phyloP scores from a whole-genome alignment of 2,329 filamentous ascomycete species.

The Trichophyton simii region DNA sequence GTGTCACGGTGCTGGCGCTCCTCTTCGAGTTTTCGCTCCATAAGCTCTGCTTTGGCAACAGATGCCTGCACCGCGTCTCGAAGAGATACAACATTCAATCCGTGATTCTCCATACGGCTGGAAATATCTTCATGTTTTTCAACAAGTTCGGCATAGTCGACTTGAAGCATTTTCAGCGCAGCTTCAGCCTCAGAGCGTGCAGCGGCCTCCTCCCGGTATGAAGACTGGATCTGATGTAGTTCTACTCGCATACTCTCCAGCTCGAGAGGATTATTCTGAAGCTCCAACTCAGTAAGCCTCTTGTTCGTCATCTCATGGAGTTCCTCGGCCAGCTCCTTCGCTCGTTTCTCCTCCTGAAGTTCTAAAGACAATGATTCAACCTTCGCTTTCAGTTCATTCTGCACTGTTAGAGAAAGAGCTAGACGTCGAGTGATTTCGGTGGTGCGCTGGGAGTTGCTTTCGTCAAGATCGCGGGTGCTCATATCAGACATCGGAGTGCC shows the following conservation, averaged over 20 bases:
- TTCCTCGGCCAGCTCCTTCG: constrained; percentile 76
- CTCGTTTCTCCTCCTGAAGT: constrained; percentile 66
- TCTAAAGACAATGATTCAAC: constrained; percentile 58
- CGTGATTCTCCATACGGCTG: constrained; percentile 56
- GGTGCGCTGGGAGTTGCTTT: constrained; percentile 47
- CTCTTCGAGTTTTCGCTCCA: constrained; percentile 67
- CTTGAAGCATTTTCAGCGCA: constrained; percentile 57
- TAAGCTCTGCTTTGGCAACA: constrained; percentile 57
- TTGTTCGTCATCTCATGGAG: constrained; percentile 70
- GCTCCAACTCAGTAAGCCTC: constrained; percentile 71
- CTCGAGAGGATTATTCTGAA: constrained; percentile 70
- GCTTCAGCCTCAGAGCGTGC: constrained; percentile 63
- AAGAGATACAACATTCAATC: constrained; percentile 59
- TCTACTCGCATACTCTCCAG: constrained; percentile 76
- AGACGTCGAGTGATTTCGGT: constrained; percentile 70
- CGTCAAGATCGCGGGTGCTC: constrained; percentile 46
- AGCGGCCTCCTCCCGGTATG: constrained; percentile 70
- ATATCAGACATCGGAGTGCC: constrained; percentile 45
- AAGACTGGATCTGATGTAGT: constrained; percentile 64
- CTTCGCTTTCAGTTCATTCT: constrained; percentile 68
- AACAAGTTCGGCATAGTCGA: constrained; percentile 74
- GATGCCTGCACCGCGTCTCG: constrained; percentile 68
- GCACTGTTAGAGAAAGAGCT: constrained; percentile 63
- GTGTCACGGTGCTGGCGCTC: constrained; percentile 64
- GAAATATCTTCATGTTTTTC: constrained; percentile 55